phyloP scores from a whole-genome alignment of 345 rosid genomes.

The Sonneratia caseolaris region DNA sequence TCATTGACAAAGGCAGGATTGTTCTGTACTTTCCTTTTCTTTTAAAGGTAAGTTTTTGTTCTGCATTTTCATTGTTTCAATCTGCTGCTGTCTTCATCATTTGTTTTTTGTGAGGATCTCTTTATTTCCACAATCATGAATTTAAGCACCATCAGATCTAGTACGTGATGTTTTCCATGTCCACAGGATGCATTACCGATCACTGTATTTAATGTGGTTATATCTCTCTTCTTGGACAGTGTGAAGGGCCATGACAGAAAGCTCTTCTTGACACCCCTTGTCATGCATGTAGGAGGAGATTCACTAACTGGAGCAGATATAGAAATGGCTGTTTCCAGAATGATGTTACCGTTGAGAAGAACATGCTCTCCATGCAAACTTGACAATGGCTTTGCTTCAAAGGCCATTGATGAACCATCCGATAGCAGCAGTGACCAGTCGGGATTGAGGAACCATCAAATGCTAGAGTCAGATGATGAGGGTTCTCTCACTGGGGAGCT shows the following conservation, averaged over 20 bases:
- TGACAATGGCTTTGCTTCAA: conserved; percentile 43
- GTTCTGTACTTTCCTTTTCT: too few relatives aligned
- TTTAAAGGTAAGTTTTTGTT: too few relatives aligned
- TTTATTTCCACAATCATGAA: background rate
- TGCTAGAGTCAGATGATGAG: conserved; percentile 27
- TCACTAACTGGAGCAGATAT: conserved; percentile 52
- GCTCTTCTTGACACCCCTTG: conserved; percentile 63
- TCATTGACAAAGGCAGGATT: background rate
- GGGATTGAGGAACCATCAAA: conserved; percentile 19
- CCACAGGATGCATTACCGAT: background rate
- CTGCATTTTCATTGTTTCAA: too few relatives aligned
- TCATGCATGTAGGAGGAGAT: conserved; percentile 47
- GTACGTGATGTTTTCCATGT: background rate
- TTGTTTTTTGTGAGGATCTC: background rate
- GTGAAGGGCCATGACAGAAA: conserved; percentile 33
- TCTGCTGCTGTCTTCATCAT: too few relatives aligned
- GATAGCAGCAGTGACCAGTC: conserved; percentile 24
- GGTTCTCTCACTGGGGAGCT: conserved; percentile 24
- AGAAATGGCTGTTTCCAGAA: conserved; percentile 31
- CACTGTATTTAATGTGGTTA: background rate
- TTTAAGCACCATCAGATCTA: background rate
- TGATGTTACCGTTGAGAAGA: conserved; percentile 60
- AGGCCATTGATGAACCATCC: conserved; percentile 34
- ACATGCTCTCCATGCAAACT: conserved; percentile 28
- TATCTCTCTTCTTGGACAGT: conserved; percentile 12